phyloP scores from a whole-genome alignment of 2,329 filamentous ascomycete species.

The Cryphonectria nitschkei region DNA sequence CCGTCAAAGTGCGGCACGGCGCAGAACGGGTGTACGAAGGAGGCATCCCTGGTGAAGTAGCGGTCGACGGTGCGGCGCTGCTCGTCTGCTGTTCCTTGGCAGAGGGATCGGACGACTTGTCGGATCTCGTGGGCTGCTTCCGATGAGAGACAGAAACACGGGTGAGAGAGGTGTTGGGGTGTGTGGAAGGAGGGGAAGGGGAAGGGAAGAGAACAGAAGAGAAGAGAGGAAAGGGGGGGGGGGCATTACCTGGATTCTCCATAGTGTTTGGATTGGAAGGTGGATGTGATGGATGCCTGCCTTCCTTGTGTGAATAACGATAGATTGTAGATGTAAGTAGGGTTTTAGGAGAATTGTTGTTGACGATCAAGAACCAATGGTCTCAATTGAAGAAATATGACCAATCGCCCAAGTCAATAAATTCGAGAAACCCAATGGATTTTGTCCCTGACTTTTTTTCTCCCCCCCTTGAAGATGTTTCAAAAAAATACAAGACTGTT shows the following conservation, averaged over 20 bases:
- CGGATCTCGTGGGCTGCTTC: slow-evolving; percentile 60
- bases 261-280: slow-evolving; percentile 32
- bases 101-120: slow-evolving; percentile 68
- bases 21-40: slow-evolving; percentile 80
- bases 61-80: slow-evolving; percentile 68
- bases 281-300: not conserved
- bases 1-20: slow-evolving; percentile 60
- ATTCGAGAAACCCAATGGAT: too few species aligned
- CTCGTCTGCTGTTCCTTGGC: slow-evolving; percentile 65
- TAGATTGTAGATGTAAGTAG: too few species aligned
- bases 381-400: too few species aligned
- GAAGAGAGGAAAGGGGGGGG: not conserved
- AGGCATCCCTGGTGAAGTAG: slow-evolving; percentile 75
- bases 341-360: not conserved
- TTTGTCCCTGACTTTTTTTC: too few species aligned
- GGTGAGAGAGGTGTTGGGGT: not conserved
- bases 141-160: too few species aligned
- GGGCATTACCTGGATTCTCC: slow-evolving; percentile 48
- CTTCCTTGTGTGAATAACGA: too few species aligned
- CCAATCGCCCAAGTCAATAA: too few species aligned
- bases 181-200: too few species aligned
- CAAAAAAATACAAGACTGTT: too few species aligned
- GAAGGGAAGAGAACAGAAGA: slow-evolving; percentile 8
- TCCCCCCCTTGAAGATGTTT: too few species aligned
- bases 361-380: too few species aligned